Conservation (phyloP, 202 grass and related monocot genomes). For the Thinopyrum obtusiflorum region DNA sequence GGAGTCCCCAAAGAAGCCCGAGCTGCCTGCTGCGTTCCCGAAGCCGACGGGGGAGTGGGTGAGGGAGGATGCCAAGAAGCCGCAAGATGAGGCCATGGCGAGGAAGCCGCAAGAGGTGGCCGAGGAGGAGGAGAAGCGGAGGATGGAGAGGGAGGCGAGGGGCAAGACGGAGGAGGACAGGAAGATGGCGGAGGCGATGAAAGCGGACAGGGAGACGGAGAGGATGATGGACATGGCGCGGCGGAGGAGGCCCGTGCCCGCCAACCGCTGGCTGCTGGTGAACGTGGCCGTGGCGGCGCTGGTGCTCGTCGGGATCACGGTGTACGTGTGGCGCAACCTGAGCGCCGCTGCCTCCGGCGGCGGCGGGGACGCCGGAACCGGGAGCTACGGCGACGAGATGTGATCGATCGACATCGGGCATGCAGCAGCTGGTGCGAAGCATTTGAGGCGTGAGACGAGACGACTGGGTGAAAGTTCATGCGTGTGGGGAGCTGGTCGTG, state of each 20-base stretch:
- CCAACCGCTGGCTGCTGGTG: slow-evolving; percentile 33
- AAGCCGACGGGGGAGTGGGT: not conserved
- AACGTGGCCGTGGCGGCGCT: slow-evolving; percentile 53
- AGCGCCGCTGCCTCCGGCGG: slow-evolving; percentile 16
- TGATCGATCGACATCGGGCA: not conserved
- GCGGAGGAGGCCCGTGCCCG: slow-evolving; percentile 11
- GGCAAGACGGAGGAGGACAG: slow-evolving; percentile 46
- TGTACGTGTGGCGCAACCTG: slow-evolving; percentile 52
- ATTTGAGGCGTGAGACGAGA: not conserved
- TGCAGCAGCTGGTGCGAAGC: not conserved
- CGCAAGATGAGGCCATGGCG: slow-evolving; percentile 2
- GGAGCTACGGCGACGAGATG: slow-evolving; percentile 42
- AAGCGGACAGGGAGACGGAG: not conserved
- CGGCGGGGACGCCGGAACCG: not conserved
- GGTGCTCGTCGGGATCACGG: slow-evolving; percentile 46
- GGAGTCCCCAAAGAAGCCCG: not conserved
- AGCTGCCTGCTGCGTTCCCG: not conserved
- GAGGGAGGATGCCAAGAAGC: not conserved
- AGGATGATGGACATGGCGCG: slow-evolving; percentile 3
- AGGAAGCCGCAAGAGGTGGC: not conserved
- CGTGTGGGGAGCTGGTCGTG: not conserved
- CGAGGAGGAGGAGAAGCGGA: slow-evolving; percentile 24
- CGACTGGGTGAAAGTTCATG: not conserved
- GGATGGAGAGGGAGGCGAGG: slow-evolving; percentile 22
- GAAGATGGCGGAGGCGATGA: slow-evolving; percentile 24